These are phyloP conservation scores for Alternaria angustiovoidea DNA, from an alignment of 2,329 filamentous ascomycete genomes.

Conservation along the genomic window DNA sequence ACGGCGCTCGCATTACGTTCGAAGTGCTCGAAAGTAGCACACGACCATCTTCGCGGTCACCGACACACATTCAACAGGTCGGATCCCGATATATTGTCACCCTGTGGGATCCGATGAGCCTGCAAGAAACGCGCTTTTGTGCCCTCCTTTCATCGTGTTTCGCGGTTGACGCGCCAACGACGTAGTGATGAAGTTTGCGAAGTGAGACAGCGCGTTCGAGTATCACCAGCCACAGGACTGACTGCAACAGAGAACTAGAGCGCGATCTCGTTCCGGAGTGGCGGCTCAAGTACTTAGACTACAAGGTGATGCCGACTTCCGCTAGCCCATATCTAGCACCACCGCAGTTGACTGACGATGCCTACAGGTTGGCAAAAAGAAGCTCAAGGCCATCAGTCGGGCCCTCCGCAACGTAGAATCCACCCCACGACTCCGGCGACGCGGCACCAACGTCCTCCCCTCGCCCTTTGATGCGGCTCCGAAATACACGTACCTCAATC, in stretches of 20 bases:
- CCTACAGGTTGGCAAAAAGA: conserved; percentile 78
- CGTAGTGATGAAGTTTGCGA: conserved; percentile 67
- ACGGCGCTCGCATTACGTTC: conserved; percentile 7
- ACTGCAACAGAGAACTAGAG: conserved; percentile 73
- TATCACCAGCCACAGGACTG: conserved; percentile 1
- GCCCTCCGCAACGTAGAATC: conserved; percentile 70
- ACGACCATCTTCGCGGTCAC: not conserved
- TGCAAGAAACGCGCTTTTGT: conserved; percentile 1
- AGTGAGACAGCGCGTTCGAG: conserved; percentile 54
- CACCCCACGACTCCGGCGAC: conserved; percentile 56
- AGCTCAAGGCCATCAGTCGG: conserved; percentile 81
- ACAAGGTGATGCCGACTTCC: conserved; percentile 69
- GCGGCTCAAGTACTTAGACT: conserved; percentile 92
- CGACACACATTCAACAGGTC: not conserved
- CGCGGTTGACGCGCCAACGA: conserved; percentile 19
- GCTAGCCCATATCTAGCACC: conserved; percentile 17
- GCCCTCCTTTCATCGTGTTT: not conserved
- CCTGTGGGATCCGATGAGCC: conserved; percentile 2
- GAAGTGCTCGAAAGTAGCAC: not conserved
- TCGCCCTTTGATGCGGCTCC: conserved; percentile 49
- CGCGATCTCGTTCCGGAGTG: conserved; percentile 92
- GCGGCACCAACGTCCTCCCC: conserved; percentile 45
- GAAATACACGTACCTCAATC: conserved; percentile 54
- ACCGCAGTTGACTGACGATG: conserved; percentile 14
- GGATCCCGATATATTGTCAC: not conserved